Evolutionary conservation across 139 green algal genomes (phyloP), one percentile per base, ranked within the genome.

Genomic region (Volvox africanus): DNA sequence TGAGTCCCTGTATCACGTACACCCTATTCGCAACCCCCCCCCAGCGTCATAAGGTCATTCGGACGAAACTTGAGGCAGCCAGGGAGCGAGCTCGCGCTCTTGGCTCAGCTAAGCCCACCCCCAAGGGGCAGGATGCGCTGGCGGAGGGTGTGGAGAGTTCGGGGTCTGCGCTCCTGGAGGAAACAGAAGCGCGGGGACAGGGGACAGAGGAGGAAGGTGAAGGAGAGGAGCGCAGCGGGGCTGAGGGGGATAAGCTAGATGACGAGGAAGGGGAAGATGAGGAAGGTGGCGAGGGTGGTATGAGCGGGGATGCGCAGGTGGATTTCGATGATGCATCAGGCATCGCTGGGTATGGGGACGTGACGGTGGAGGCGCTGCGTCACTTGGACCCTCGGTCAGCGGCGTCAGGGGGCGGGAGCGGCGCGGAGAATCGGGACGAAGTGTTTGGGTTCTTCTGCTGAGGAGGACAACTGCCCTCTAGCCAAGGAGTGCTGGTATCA

Each of bases 101-200:
- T 36, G 84, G 84, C 16, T 80, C 67, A 0, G 84, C n/a, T 9
- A 78, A 89, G 84, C 84, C 26, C 17, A n/a, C 26, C 17, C 26
- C 68, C 68, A 89, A 89, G 84, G 84, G 84, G 35, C 1, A 22
- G 13, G 84, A 89, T 24, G 84, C 84, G 13, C 5, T 80, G 65
- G 65, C 9, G 17, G 26, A 19, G 21, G 20, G 11, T 36, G 82
- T 9, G 16, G 65, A 5, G 65, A 18, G 16, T 11, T 65, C 26
- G 33, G 33, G 22, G 33, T 32, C 14, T 35, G 33, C 37, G 81
- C 1, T 0, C 30, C 11, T 33, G 2, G 81, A 87, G n/a, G 61
- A 21, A 19, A 22, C 9, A 11, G 81, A 17, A 6, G 61, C 32
- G 17, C 24, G 65, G 1, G 82, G 36, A n/a, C 35, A 76, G 19